A percentile compares a stretch with the other conserved stretches of the same genome.
Evolutionary conservation across 2,329 filamentous ascomycete species (phyloP).

Genomic region (Phialophora macrospora): DNA sequence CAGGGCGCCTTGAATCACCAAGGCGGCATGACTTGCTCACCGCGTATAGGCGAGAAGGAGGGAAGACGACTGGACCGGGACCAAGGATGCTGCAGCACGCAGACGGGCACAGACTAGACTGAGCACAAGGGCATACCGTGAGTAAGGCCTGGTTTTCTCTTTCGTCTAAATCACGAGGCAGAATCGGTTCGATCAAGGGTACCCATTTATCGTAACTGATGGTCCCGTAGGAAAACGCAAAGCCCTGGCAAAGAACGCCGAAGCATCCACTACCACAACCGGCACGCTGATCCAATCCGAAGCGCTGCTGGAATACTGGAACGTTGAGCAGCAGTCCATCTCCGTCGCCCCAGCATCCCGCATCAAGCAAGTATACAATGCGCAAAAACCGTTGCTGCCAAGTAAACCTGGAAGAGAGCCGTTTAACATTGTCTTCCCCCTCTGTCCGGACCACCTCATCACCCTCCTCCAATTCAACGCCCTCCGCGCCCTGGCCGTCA

Average conservation of each 20-base stretch:
- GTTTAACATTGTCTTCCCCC: conserved; percentile 39
- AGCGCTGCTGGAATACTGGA: conserved; percentile 15
- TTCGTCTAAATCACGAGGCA: neutral
- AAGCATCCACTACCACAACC: conserved; percentile 11
- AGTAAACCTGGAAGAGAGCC: conserved; percentile 7
- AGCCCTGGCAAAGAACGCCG: conserved; percentile 18
- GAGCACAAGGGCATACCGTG: conserved; percentile 20
- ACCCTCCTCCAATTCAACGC: conserved; percentile 52
- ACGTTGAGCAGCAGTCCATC: conserved; percentile 11
- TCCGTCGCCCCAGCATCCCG: conserved; percentile 16
- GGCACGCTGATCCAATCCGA: conserved; percentile 16
- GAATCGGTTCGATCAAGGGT: conserved; percentile 8
- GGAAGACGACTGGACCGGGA: conserved; percentile 21
- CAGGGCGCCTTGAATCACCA: conserved; percentile 10
- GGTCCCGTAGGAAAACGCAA: conserved; percentile 19
- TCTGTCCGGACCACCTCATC: conserved; percentile 51
- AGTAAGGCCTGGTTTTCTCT: conserved; percentile 6
- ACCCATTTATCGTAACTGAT: conserved; percentile 8
- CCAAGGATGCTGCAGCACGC: conserved; percentile 16
- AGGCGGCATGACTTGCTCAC: conserved; percentile 8
- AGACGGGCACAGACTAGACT: conserved; percentile 20
- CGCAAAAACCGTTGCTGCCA: conserved; percentile 16
- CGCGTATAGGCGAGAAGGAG: conserved; percentile 12
- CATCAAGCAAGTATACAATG: conserved; percentile 18
- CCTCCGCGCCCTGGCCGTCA: conserved; percentile 42